phyloP scores from a whole-genome alignment of 1,284 basidiomycete genomes.

The Pseudozyma pruni region DNA sequence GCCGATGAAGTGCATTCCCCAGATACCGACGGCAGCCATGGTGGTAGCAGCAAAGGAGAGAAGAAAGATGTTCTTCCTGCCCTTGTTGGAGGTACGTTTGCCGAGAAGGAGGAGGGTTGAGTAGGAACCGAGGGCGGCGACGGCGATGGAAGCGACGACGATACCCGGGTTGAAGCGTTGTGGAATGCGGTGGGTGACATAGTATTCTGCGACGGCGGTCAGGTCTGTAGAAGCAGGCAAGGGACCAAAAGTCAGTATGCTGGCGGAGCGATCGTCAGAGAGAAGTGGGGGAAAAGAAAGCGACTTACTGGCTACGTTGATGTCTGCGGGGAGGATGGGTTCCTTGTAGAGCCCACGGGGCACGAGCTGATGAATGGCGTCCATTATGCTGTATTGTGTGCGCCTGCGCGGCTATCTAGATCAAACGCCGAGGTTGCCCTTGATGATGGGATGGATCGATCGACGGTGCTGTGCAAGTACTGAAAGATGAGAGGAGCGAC shows the following conservation, averaged over 20 bases:
- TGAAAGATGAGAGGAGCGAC: too few relatives aligned
- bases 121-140: conserved; percentile 71
- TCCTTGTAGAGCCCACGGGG: conserved; percentile 46
- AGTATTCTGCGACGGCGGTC: conserved; percentile 68
- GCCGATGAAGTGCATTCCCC: conserved; percentile 70
- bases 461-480: too few relatives aligned
- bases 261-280: background rate
- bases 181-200: conserved; percentile 67
- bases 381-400: conserved; percentile 16
- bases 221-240: conserved; percentile 27
- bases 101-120: conserved; percentile 70
- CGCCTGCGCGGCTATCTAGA: background rate
- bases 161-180: conserved; percentile 69
- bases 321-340: conserved; percentile 35
- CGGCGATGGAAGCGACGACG: conserved; percentile 71
- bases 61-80: conserved; percentile 69
- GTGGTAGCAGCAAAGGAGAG: conserved; percentile 73
- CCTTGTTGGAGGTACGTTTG: conserved; percentile 69
- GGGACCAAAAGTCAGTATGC: conserved; percentile 1
- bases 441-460: background rate
- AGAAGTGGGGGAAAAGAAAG: background rate
- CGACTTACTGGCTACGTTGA: conserved; percentile 31
- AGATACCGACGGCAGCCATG: conserved; percentile 64
- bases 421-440: background rate
- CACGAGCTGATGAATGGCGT: conserved; percentile 29